phyloP scores from a whole-genome alignment of 2,329 filamentous ascomycete genomes.

The Hyphodiscus sp. region DNA sequence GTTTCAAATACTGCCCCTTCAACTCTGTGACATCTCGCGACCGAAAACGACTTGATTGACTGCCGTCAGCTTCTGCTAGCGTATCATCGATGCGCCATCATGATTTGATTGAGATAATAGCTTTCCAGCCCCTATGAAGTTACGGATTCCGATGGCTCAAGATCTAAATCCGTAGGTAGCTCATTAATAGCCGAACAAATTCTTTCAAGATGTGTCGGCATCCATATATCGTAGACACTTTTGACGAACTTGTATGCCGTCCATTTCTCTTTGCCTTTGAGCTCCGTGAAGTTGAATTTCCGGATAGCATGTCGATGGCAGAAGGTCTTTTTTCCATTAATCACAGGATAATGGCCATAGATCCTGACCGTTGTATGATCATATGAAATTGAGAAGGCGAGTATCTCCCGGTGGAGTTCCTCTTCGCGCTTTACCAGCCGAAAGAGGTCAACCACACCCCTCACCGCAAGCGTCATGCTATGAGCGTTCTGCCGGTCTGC shows the following conservation, averaged over 20 bases:
- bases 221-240: too few species aligned
- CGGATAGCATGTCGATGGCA: conserved; percentile 29
- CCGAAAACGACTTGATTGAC: conserved; percentile 2
- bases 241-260: conserved; percentile 24
- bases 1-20: too few species aligned
- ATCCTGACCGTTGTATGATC: too few species aligned
- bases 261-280: conserved; percentile 29
- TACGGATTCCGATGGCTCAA: neutral
- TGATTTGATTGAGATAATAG: conserved; percentile 2
- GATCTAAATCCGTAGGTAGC: conserved; percentile 11
- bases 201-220: conserved; percentile 25
- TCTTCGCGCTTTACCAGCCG: too few species aligned
- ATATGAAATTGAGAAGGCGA: too few species aligned
- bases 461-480: conserved; percentile 35
- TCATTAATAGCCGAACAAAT: conserved; percentile 17
- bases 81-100: conserved; percentile 1
- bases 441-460: conserved; percentile 26
- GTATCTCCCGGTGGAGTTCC: too few species aligned
- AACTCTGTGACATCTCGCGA: too few species aligned
- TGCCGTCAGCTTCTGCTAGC: neutral
- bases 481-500: conserved; percentile 33
- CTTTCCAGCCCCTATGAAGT: conserved; percentile 3
- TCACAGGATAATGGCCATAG: conserved; percentile 30
- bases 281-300: conserved; percentile 23
- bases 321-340: conserved; percentile 15